phyloP scores from a whole-genome alignment of 2,329 filamentous ascomycete species.

The Metarhizium robertsii region DNA sequence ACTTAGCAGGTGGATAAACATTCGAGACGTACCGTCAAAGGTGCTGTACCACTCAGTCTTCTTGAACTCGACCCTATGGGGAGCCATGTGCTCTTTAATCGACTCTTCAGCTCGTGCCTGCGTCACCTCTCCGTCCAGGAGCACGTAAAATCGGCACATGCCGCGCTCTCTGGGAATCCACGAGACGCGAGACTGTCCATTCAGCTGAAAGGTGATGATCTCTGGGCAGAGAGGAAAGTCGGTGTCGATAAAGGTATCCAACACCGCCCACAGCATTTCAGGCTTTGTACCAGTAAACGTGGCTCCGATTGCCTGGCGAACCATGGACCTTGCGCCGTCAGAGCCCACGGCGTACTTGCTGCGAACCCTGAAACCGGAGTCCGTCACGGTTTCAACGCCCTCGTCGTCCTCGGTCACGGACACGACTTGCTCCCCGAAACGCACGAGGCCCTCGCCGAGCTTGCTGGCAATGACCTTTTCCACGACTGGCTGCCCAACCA shows the following conservation, averaged over 20 bases:
- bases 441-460: conserved; percentile 20
- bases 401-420: conserved; percentile 49
- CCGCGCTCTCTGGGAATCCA: conserved; percentile 39
- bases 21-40: conserved; percentile 30
- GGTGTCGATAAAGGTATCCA: conserved; percentile 39
- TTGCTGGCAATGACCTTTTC: conserved; percentile 28
- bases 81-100: conserved; percentile 33
- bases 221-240: conserved; percentile 36
- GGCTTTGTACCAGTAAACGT: conserved; percentile 36
- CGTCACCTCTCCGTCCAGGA: conserved; percentile 35
- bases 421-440: conserved; percentile 28
- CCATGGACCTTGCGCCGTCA: conserved; percentile 40
- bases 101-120: conserved; percentile 29
- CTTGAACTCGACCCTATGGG: conserved; percentile 31
- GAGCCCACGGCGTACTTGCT: conserved; percentile 39
- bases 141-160: conserved; percentile 36
- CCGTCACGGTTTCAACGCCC: conserved; percentile 28
- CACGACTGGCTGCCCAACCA: conserved; percentile 39
- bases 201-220: conserved; percentile 37
- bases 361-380: conserved; percentile 20
- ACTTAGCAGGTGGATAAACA: conserved; percentile 1
- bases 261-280: conserved; percentile 39
- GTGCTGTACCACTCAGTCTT: conserved; percentile 41
- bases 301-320: conserved; percentile 31
- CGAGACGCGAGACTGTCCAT: conserved; percentile 34